phyloP scores from a whole-genome alignment of 192 early-diverging fungal species.

The Funneliformis geosporum region DNA sequence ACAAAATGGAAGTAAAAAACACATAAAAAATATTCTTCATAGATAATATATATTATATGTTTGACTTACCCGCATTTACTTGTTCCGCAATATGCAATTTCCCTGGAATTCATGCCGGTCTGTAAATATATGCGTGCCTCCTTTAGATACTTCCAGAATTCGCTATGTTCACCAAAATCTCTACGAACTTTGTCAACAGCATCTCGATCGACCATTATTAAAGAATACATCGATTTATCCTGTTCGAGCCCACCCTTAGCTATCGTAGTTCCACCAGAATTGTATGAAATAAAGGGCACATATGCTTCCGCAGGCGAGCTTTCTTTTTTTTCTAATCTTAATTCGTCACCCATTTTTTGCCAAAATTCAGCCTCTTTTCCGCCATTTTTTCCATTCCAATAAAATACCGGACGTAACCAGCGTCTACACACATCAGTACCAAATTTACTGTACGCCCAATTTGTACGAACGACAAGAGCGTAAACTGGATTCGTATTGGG shows the following conservation, averaged over 20 bases:
- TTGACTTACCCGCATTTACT: conserved; percentile 54
- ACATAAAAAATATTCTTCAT: too few species aligned
- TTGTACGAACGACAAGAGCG: conserved; percentile 56
- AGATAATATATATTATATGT: too few species aligned
- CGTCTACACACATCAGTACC: conserved; percentile 36
- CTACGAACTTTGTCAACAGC: conserved; percentile 46
- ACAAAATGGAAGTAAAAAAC: too few species aligned
- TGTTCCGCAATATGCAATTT: conserved; percentile 52
- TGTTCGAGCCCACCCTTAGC: not conserved
- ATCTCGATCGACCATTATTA: conserved; percentile 58
- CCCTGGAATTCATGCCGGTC: conserved; percentile 40
- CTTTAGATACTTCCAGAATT: conserved; percentile 49
- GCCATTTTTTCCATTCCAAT: conserved; percentile 61
- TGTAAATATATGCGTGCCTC: conserved; percentile 54
- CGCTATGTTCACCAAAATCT: conserved; percentile 33
- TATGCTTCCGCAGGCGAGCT: conserved; percentile 60
- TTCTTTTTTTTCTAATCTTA: conserved; percentile 56
- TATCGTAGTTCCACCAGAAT: conserved; percentile 3
- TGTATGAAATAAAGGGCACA: conserved; percentile 34
- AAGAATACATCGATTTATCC: conserved; percentile 44
- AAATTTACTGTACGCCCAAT: conserved; percentile 50
- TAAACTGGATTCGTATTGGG: conserved; percentile 63
- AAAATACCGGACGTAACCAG: conserved; percentile 56
- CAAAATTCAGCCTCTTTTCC: conserved; percentile 38
- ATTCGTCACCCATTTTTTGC: conserved; percentile 34